Evolutionary conservation across 73 alveolate species (phyloP).

Genomic region (Paramecium tetraurelia): DNA sequence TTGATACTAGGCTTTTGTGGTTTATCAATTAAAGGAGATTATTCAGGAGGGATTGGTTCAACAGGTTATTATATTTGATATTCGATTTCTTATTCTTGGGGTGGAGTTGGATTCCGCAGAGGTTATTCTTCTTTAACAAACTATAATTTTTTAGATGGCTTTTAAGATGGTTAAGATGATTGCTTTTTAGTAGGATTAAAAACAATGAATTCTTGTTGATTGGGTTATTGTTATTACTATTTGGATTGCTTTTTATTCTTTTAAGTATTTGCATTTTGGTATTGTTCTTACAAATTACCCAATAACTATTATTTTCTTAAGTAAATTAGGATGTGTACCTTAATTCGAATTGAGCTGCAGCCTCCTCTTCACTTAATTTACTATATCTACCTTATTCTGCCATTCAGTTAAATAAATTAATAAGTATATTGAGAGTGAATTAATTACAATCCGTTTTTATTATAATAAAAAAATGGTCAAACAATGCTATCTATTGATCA

Average conservation of each 20-base stretch:
- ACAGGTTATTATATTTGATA: background rate
- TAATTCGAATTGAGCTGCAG: constrained; percentile 31
- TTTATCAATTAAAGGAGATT: background rate
- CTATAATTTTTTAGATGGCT: background rate
- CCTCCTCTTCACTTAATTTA: constrained; percentile 31
- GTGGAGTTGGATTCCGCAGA: background rate
- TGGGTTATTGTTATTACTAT: background rate
- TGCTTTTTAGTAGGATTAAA: constrained; percentile 3
- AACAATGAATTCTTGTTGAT: constrained; percentile 8
- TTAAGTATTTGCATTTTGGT: constrained; percentile 17
- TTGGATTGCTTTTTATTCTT: constrained; percentile 1
- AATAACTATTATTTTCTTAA: constrained; percentile 5
- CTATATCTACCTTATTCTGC: constrained; percentile 45
- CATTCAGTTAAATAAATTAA: constrained; percentile 38
- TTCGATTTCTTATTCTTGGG: background rate
- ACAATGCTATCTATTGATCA: background rate
- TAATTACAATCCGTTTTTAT: constrained; percentile 30
- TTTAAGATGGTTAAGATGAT: background rate
- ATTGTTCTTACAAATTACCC: constrained; percentile 26
- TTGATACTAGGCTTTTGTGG: background rate
- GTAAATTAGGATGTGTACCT: background rate
- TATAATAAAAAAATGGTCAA: constrained; percentile 6
- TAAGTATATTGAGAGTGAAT: background rate
- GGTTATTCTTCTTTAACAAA: background rate
- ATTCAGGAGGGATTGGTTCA: background rate